Conservation (phyloP, 352 stramenopile genomes). For the Phytophthora ramorum region DNA sequence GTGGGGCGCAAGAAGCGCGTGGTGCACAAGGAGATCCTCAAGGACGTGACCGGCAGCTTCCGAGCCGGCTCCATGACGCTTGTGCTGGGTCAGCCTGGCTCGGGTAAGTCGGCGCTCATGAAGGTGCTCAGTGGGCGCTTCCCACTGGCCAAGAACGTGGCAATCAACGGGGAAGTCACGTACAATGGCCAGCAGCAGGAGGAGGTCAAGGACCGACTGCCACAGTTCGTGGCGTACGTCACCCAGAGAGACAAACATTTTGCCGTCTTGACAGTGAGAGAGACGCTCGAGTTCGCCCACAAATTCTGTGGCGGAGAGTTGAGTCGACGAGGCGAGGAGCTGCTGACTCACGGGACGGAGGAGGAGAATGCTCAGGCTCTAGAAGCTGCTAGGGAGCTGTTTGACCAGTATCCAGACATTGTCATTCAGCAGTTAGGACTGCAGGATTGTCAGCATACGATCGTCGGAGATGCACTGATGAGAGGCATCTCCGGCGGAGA, state of each 20-base stretch:
- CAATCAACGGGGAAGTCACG: constrained; percentile 34
- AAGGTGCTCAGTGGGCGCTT: constrained; percentile 49
- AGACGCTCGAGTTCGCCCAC: constrained; percentile 55
- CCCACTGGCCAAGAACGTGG: constrained; percentile 34
- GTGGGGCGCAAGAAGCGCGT: constrained; percentile 28
- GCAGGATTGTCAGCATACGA: constrained; percentile 50
- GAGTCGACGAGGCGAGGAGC: constrained; percentile 20
- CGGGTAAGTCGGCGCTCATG: constrained; percentile 51
- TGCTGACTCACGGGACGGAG: constrained; percentile 38
- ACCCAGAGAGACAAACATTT: constrained; percentile 47
- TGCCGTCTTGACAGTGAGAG: constrained; percentile 45
- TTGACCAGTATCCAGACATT: constrained; percentile 45
- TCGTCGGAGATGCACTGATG: constrained; percentile 52
- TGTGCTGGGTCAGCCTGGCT: constrained; percentile 47
- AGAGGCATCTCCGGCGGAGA: constrained; percentile 50
- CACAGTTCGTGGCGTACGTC: constrained; percentile 48
- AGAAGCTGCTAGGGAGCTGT: constrained; percentile 19
- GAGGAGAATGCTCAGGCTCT: constrained; percentile 38
- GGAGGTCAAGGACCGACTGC: constrained; percentile 24
- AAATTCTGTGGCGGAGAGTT: constrained; percentile 43
- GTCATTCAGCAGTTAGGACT: constrained; percentile 53
- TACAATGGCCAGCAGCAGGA: constrained; percentile 42
- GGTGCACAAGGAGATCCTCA: constrained; percentile 40
- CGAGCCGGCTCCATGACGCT: constrained; percentile 46
- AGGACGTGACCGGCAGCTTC: constrained; percentile 45